A percentile compares a stretch with the other conserved stretches of the same genome.
phyloP scores from a whole-genome alignment of 2,329 filamentous ascomycete genomes.

The Nigrograna mackinnonii region DNA sequence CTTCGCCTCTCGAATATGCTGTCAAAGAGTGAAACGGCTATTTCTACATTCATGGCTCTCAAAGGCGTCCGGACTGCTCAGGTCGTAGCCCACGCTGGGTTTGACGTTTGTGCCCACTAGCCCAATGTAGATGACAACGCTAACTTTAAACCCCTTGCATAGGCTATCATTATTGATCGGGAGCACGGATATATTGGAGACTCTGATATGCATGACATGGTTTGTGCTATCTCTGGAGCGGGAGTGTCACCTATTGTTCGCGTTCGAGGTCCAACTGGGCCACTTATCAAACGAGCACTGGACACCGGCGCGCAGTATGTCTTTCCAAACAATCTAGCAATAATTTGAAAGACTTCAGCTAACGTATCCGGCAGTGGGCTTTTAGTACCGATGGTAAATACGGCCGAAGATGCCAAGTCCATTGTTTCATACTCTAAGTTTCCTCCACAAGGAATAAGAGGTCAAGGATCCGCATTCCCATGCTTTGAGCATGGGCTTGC shows the following conservation, averaged over 20 bases:
- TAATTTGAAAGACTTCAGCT: too few relatives aligned
- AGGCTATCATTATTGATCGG: constrained; percentile 65
- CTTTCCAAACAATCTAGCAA: too few relatives aligned
- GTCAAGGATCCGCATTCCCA: constrained; percentile 61
- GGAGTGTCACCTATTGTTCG: constrained; percentile 61
- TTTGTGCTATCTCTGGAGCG: constrained; percentile 59
- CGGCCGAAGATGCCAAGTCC: constrained; percentile 46
- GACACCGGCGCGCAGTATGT: constrained; percentile 63
- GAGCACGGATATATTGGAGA: constrained; percentile 61
- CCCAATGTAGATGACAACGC: too few relatives aligned
- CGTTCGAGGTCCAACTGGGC: constrained; percentile 51
- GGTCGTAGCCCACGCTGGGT: constrained; percentile 63
- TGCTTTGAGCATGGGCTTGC: constrained; percentile 50
- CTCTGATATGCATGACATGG: constrained; percentile 61
- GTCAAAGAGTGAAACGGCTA: too few relatives aligned
- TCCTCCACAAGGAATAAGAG: constrained; percentile 58
- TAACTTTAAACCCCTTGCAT: too few relatives aligned
- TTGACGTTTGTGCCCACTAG: too few relatives aligned
- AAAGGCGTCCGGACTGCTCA: constrained; percentile 54
- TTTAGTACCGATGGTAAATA: constrained; percentile 61
- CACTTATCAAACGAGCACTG: constrained; percentile 59
- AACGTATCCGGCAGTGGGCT: too few relatives aligned
- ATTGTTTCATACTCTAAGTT: constrained; percentile 60
- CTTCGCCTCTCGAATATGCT: too few relatives aligned
- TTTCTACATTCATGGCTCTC: constrained; percentile 56